A percentile compares a stretch with the other conserved stretches of the same genome.
phyloP scores from a whole-genome alignment of 345 rosid species.

The Citrus unshiu region DNA sequence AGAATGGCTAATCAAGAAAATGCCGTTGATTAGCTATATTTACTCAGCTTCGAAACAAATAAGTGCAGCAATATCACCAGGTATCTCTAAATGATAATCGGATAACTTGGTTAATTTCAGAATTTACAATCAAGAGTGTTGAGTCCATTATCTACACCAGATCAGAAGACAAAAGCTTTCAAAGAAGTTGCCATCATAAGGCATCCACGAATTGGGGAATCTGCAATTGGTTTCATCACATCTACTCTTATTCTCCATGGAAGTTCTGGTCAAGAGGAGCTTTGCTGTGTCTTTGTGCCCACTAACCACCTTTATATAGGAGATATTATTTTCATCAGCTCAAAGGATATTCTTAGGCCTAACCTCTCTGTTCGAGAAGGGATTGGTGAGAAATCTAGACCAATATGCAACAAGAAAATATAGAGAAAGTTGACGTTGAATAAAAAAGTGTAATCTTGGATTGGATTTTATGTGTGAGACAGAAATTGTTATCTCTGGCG shows the following conservation, averaged over 20 bases:
- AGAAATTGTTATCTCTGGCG: conserved; percentile 73
- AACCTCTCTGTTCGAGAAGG: conserved; percentile 66
- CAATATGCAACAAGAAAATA: neutral
- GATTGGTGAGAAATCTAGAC: conserved; percentile 37
- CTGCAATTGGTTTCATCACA: conserved; percentile 67
- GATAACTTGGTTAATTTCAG: neutral
- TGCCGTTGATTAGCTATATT: conserved; percentile 68
- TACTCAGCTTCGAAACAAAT: conserved; percentile 81
- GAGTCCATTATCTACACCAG: conserved; percentile 26
- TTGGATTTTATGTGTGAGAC: conserved; percentile 5
- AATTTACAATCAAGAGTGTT: neutral
- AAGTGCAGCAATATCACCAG: conserved; percentile 75
- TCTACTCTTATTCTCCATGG: conserved; percentile 57
- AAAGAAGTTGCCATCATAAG: conserved; percentile 74
- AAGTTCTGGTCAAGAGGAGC: conserved; percentile 58
- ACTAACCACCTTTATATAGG: conserved; percentile 72
- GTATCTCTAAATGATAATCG: conserved; percentile 17
- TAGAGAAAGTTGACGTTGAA: neutral
- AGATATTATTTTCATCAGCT: conserved; percentile 54
- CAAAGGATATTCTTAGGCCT: conserved; percentile 61
- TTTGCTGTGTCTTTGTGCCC: conserved; percentile 61
- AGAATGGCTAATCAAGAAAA: conserved; percentile 77
- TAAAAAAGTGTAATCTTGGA: neutral
- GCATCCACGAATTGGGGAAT: conserved; percentile 67
- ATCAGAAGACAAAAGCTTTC: conserved; percentile 69